phyloP scores from a whole-genome alignment of 2,329 filamentous ascomycete genomes.

The Podosphaera xanthii region DNA sequence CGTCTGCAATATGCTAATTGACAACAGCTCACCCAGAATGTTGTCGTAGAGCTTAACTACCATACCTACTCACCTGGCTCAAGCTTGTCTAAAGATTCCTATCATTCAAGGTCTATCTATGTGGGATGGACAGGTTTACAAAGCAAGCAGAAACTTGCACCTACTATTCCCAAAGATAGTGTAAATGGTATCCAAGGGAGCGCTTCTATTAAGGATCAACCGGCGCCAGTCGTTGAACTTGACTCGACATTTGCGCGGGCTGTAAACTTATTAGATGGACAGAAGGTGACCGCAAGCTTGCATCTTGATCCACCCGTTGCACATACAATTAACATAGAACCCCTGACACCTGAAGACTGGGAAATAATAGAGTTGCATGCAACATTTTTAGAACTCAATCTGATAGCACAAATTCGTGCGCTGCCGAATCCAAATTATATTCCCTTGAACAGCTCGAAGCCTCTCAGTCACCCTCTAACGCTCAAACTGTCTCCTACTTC shows the following conservation, averaged over 20 bases:
- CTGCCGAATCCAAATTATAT: conserved; percentile 62
- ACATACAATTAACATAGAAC: conserved; percentile 92
- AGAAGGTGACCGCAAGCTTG: conserved; percentile 48
- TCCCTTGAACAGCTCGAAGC: conserved; percentile 24
- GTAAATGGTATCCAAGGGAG: conserved; percentile 34
- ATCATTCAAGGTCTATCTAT: conserved; percentile 48
- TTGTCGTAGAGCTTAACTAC: conserved; percentile 77
- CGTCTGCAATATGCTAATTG: conserved; percentile 2
- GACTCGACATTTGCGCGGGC: conserved; percentile 65
- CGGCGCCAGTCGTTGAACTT: conserved; percentile 58
- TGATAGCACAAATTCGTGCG: conserved; percentile 78
- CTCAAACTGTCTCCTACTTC: conserved; percentile 88
- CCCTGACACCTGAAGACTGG: conserved; percentile 87
- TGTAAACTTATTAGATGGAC: conserved; percentile 56
- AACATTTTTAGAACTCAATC: conserved; percentile 81
- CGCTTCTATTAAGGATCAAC: conserved; percentile 44
- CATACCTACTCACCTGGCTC: conserved; percentile 30
- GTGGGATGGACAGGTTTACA: conserved; percentile 97
- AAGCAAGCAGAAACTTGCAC: conserved; percentile 59
- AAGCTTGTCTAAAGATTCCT: conserved; percentile 22
- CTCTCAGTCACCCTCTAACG: conserved; percentile 55
- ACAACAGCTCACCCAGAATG: conserved; percentile 68
- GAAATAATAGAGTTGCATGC: conserved; percentile 97
- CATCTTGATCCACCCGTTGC: conserved; percentile 80
- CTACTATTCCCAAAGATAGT: conserved; percentile 53